Conservation (phyloP, 1,139 yeast genomes). For the Protomyces inundatus region DNA sequence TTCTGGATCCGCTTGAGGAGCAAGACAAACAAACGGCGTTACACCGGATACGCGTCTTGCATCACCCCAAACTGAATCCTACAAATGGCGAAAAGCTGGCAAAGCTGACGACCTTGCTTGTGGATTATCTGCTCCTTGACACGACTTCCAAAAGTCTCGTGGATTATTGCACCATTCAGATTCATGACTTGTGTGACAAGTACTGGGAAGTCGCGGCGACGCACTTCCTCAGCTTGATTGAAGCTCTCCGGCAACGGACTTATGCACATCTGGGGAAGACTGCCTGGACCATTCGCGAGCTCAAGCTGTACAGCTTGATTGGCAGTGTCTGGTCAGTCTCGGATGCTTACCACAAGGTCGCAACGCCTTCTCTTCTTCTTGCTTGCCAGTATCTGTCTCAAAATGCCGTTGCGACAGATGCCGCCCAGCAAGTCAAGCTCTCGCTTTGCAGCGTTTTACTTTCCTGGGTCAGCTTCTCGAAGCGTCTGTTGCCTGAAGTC, state of each 20-base stretch:
- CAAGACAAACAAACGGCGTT: conserved; percentile 49
- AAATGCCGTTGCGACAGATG: conserved; percentile 41
- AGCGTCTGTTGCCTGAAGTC: conserved; percentile 78
- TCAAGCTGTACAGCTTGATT: conserved; percentile 61
- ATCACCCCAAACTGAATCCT: conserved; percentile 70
- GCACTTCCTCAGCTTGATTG: conserved; percentile 60
- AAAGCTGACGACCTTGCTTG: conserved; percentile 56
- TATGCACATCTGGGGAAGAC: conserved; percentile 38
- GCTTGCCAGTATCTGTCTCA: conserved; percentile 66
- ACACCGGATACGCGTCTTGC: conserved; percentile 52
- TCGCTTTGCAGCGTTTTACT: conserved; percentile 60
- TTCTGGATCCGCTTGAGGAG: conserved; percentile 43
- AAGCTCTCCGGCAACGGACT: conserved; percentile 49
- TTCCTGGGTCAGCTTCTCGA: conserved; percentile 67
- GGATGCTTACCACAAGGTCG: conserved; percentile 88
- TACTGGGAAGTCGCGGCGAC: conserved; percentile 39
- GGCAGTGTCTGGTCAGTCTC: conserved; percentile 86
- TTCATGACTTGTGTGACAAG: conserved; percentile 16
- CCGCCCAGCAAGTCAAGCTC: conserved; percentile 49
- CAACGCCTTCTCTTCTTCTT: conserved; percentile 72
- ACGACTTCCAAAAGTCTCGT: conserved; percentile 28
- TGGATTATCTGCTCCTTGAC: conserved; percentile 58
- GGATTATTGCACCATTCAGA: conserved; percentile 12
- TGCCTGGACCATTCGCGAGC: conserved; percentile 30
- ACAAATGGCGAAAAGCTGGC: conserved; percentile 79